These are phyloP conservation scores for Heimioporus sp. DNA, from an alignment of 768 basidiomycete species.

Conservation along the genomic window DNA sequence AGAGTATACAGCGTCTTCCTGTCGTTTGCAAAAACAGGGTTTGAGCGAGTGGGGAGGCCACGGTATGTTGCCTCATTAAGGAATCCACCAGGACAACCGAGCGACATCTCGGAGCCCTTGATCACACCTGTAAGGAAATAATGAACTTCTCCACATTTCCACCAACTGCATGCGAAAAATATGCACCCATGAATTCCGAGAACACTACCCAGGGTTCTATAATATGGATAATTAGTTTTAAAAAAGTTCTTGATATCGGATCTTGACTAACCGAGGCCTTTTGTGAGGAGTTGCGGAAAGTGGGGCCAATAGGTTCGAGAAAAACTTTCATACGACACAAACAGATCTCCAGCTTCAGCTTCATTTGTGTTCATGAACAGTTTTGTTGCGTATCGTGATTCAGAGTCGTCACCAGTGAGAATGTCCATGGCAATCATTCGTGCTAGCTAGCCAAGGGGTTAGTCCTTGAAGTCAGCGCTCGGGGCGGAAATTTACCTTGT, in stretches of 20 bases:
- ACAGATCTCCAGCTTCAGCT: conserved; percentile 15
- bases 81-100: conserved; percentile 33
- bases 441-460: conserved; percentile 16
- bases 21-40: conserved; percentile 52
- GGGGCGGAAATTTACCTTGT: conserved; percentile 42
- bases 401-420: conserved; percentile 1
- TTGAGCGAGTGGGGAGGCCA: conserved; percentile 47
- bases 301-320: no score
- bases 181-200: conserved; percentile 48
- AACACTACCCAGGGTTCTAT: no score
- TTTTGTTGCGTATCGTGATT: conserved; percentile 4
- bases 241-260: no score
- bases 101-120: conserved; percentile 61
- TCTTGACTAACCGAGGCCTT: no score
- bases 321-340: not conserved
- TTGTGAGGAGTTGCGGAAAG: no score
- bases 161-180: not conserved
- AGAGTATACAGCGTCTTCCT: conserved; percentile 49
- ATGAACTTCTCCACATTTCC: not conserved
- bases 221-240: no score
- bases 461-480: not conserved
- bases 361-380: conserved; percentile 17
- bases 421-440: conserved; percentile 28
- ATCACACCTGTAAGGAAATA: conserved; percentile 46
- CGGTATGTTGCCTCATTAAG: conserved; percentile 47